Conservation (phyloP, 1,139 yeast genomes). For the Hansenula sp. region DNA sequence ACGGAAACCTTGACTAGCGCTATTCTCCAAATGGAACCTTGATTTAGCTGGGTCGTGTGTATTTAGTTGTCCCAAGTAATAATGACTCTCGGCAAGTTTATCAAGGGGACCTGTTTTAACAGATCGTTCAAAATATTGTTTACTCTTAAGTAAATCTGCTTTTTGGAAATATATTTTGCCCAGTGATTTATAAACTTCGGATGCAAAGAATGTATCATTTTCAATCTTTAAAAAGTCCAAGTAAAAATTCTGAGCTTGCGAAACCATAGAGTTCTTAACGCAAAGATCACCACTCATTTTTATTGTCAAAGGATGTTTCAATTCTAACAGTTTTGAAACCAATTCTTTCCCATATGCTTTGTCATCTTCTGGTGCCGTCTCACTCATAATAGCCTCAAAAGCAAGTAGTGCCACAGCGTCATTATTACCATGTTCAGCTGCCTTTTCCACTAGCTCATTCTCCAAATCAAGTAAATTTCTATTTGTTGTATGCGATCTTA, state of each 20-base stretch:
- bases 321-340: constrained; percentile 55
- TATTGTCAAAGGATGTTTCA: constrained; percentile 65
- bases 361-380: constrained; percentile 41
- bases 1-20: constrained; percentile 72
- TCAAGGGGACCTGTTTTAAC: constrained; percentile 57
- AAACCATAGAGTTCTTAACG: constrained; percentile 38
- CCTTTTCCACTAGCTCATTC: constrained; percentile 66
- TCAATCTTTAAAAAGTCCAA: constrained; percentile 53
- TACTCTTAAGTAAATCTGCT: constrained; percentile 50
- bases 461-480: constrained; percentile 57
- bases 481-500: constrained; percentile 55
- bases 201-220: constrained; percentile 52
- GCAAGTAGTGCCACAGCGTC: constrained; percentile 76
- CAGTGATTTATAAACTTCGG: constrained; percentile 69
- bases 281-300: constrained; percentile 76
- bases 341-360: constrained; percentile 57
- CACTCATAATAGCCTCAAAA: constrained; percentile 48
- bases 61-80: constrained; percentile 68
- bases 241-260: constrained; percentile 59
- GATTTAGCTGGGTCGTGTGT: constrained; percentile 55
- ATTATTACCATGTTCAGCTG: constrained; percentile 79
- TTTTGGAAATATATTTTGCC: constrained; percentile 62
- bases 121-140: constrained; percentile 55
- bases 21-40: constrained; percentile 66
- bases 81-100: constrained; percentile 66